Evolutionary conservation across 306 rosid species (phyloP).

Genomic region (Malus orientalis): DNA sequence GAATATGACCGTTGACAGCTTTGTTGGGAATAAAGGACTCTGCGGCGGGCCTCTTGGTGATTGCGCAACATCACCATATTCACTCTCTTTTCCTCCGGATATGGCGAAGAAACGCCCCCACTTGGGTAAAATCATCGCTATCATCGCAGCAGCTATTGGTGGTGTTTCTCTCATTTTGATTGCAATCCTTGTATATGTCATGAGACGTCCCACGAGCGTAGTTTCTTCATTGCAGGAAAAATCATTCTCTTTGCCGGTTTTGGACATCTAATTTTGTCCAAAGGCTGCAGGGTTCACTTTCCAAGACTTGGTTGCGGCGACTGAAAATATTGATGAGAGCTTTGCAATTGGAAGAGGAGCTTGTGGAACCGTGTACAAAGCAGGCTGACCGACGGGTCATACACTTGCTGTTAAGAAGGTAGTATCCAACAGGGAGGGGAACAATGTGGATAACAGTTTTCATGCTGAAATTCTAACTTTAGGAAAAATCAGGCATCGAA

Average conservation of each 20-base stretch:
- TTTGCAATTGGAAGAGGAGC: constrained; percentile 74
- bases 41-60: constrained; percentile 63
- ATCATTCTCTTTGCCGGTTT: constrained; percentile 31
- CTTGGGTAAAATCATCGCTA: constrained; percentile 40
- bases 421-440: constrained; percentile 66
- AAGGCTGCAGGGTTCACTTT: constrained; percentile 56
- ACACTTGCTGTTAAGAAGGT: constrained; percentile 75
- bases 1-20: constrained; percentile 51
- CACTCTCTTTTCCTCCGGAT: constrained; percentile 25
- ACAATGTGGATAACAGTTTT: constrained; percentile 61
- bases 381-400: constrained; percentile 43
- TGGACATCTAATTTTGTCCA: constrained; percentile 65
- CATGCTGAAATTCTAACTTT: constrained; percentile 67
- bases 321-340: constrained; percentile 55
- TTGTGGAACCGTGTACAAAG: constrained; percentile 80
- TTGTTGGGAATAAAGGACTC: constrained; percentile 54
- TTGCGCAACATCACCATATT: constrained; percentile 37
- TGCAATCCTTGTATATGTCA: constrained; percentile 39
- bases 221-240: constrained; percentile 32
- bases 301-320: constrained; percentile 65
- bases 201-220: constrained; percentile 40
- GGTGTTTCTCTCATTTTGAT: constrained; percentile 72
- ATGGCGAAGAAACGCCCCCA: not conserved
- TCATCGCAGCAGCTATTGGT: constrained; percentile 54
- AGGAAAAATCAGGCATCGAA: constrained; percentile 70